phyloP scores from a whole-genome alignment of 768 basidiomycete genomes.

The Suillus spraguei region DNA sequence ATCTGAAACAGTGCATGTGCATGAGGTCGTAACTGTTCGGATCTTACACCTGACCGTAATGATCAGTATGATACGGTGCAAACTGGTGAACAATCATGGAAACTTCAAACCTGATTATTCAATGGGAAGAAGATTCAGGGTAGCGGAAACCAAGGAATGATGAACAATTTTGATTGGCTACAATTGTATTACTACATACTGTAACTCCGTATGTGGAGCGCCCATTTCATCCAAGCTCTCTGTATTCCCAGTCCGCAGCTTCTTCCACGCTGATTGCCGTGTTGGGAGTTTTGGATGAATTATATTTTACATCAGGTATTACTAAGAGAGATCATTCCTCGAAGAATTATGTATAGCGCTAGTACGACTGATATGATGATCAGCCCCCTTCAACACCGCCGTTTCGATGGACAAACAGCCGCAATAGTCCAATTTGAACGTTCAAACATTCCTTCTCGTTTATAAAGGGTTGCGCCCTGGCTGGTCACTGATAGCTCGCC shows the following conservation, averaged over 20 bases:
- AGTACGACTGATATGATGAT: neutral
- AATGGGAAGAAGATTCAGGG: neutral
- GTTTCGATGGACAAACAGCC: neutral
- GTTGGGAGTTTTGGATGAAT: neutral
- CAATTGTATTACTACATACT: neutral
- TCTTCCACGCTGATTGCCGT: neutral
- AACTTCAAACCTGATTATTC: neutral
- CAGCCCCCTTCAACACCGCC: slow-evolving; percentile 1
- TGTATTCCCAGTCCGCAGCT: neutral
- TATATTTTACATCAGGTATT: neutral
- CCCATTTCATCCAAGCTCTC: neutral
- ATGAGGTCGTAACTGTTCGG: neutral
- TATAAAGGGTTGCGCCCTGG: neutral
- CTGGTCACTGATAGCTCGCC: neutral
- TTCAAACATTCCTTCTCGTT: neutral
- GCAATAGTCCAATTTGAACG: neutral
- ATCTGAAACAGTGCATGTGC: neutral
- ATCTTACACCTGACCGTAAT: neutral
- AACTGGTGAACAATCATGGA: neutral
- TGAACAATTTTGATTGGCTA: too few species aligned
- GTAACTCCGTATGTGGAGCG: neutral
- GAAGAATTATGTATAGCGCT: neutral
- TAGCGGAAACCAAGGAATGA: neutral
- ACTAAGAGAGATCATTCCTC: neutral
- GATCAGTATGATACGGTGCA: neutral